Evolutionary conservation across 176 grass and related monocot species (phyloP).

Genomic region (Lolium rigidum): DNA sequence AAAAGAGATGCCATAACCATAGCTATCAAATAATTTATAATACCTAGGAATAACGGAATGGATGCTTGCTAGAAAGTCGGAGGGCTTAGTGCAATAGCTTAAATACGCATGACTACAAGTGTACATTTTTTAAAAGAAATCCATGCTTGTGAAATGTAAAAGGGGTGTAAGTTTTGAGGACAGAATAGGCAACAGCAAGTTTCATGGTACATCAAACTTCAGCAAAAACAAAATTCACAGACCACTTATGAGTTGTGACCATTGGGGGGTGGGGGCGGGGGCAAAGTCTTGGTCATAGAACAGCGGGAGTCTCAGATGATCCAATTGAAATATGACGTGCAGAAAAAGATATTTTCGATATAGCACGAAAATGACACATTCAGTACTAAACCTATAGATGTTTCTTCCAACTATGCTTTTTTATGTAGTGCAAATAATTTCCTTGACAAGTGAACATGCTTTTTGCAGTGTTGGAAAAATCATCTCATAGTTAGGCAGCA

Average conservation of each 20-base stretch:
- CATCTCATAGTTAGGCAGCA: background rate
- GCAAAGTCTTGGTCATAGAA: background rate
- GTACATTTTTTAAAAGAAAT: background rate
- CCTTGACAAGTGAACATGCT: constrained; percentile 8
- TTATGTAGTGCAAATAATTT: background rate
- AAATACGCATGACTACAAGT: background rate
- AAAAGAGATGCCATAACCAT: background rate
- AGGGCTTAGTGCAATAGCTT: background rate
- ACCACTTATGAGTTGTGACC: background rate
- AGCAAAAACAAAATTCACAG: background rate
- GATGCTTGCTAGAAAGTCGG: too few species aligned
- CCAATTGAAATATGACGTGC: background rate
- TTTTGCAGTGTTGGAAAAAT: background rate
- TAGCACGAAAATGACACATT: background rate
- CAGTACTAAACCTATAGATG: background rate
- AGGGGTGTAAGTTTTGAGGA: background rate
- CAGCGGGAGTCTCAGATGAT: background rate
- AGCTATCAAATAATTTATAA: background rate
- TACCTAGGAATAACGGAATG: background rate
- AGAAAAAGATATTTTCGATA: constrained; percentile 3
- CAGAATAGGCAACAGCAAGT: background rate
- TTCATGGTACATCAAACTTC: background rate
- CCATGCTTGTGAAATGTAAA: constrained; percentile 15
- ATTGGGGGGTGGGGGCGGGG: background rate
- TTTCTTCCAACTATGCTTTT: background rate